These are phyloP conservation scores for Yamadazyma aaseri DNA, from an alignment of 1,139 yeast species.

Conservation along the genomic window DNA sequence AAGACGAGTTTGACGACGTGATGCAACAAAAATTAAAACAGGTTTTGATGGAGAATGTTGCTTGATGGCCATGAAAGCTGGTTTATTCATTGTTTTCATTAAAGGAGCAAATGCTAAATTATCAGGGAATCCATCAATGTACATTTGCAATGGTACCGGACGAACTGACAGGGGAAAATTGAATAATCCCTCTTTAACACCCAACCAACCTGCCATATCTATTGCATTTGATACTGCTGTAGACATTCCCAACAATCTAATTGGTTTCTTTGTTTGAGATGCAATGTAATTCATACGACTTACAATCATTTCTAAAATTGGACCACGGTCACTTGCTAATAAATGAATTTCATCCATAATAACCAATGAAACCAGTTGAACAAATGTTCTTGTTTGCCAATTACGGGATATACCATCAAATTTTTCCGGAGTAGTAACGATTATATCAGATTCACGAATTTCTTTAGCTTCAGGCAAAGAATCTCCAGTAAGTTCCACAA, in stretches of 20 bases:
- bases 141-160: slow-evolving; percentile 97
- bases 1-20: slow-evolving; percentile 93
- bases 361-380: slow-evolving; percentile 84
- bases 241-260: slow-evolving; percentile 87
- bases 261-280: slow-evolving; percentile 69
- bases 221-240: slow-evolving; percentile 97
- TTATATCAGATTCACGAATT: slow-evolving; percentile 86
- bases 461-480: slow-evolving; percentile 87
- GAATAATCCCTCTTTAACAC: slow-evolving; percentile 83
- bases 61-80: slow-evolving; percentile 94
- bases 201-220: slow-evolving; percentile 98
- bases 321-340: slow-evolving; percentile 97
- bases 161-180: slow-evolving; percentile 95
- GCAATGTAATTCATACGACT: slow-evolving; percentile 95
- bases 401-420: slow-evolving; percentile 98
- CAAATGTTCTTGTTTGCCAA: slow-evolving; percentile 95
- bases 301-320: slow-evolving; percentile 96
- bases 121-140: slow-evolving; percentile 96
- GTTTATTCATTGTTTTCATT: slow-evolving; percentile 98
- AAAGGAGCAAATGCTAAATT: slow-evolving; percentile 91
- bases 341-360: slow-evolving; percentile 98
- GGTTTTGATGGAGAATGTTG: slow-evolving; percentile 94
- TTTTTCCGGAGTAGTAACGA: slow-evolving; percentile 96
- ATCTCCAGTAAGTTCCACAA: slow-evolving; percentile 96
- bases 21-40: slow-evolving; percentile 91